Evolutionary conservation across 108 stramenopile species (phyloP).

Genomic region (Discostella stelligeroides): DNA sequence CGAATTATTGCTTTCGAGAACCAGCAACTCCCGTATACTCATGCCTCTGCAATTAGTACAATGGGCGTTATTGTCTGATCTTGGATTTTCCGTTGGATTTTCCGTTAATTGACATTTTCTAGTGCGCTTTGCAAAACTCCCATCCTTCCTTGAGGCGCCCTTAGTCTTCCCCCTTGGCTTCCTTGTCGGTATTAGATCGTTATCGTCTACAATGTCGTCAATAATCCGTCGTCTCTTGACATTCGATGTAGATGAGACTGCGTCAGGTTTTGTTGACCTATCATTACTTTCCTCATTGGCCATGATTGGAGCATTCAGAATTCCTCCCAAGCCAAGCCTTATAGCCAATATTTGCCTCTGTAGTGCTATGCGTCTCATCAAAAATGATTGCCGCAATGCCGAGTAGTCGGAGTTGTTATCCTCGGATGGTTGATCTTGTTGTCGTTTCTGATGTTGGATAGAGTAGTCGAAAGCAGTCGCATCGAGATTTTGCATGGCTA

Average conservation of each 20-base stretch:
- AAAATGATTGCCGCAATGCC: slow-evolving; percentile 42
- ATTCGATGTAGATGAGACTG: slow-evolving; percentile 8
- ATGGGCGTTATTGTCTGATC: background rate
- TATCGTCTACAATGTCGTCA: slow-evolving; percentile 32
- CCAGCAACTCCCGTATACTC: slow-evolving; percentile 26
- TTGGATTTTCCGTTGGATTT: background rate
- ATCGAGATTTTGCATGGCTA: slow-evolving; percentile 49
- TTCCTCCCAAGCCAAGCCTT: slow-evolving; percentile 65
- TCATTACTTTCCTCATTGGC: slow-evolving; percentile 9
- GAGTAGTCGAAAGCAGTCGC: slow-evolving; percentile 12
- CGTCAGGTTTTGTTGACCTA: background rate
- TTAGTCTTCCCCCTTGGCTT: background rate
- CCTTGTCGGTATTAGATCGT: slow-evolving; percentile 30
- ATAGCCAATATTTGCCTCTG: slow-evolving; percentile 77
- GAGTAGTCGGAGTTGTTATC: slow-evolving; percentile 4
- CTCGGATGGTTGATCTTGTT: too few relatives aligned
- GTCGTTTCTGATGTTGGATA: too few relatives aligned
- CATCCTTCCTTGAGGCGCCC: background rate
- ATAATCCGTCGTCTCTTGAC: slow-evolving; percentile 17
- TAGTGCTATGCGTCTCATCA: slow-evolving; percentile 51
- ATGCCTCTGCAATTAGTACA: slow-evolving; percentile 6
- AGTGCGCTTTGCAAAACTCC: background rate
- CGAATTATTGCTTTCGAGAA: slow-evolving; percentile 27
- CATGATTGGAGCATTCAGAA: slow-evolving; percentile 50
- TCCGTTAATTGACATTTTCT: background rate